A percentile compares a stretch with the other conserved stretches of the same genome.
phyloP scores from a whole-genome alignment of 768 basidiomycete species.

The Coprinopsis sp. region DNA sequence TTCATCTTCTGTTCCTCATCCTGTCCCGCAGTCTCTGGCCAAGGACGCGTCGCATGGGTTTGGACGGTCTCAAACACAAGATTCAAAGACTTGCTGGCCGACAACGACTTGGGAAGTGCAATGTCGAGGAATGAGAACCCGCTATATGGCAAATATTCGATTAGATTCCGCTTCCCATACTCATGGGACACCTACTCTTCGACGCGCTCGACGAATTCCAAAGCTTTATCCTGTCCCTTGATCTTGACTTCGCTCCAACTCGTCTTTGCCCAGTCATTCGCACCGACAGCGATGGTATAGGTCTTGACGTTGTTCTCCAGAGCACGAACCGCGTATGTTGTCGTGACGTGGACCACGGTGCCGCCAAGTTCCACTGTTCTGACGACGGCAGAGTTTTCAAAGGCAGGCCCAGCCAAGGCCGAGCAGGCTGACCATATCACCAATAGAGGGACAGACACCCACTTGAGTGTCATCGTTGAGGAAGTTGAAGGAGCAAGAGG shows the following conservation, averaged over 20 bases:
- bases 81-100: conserved; percentile 58
- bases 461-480: conserved; percentile 41
- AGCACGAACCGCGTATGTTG: conserved; percentile 80
- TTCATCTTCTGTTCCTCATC: conserved; percentile 74
- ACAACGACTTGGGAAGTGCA: conserved; percentile 55
- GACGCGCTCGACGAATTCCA: conserved; percentile 43
- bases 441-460: conserved; percentile 45
- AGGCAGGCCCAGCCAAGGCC: conserved; percentile 41
- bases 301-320: conserved; percentile 53
- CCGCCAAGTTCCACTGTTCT: conserved; percentile 89
- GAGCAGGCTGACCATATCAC: conserved; percentile 37
- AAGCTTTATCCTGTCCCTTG: conserved; percentile 61
- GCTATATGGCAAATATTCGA: conserved; percentile 18
- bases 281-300: conserved; percentile 66
- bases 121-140: conserved; percentile 56
- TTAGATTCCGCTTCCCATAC: background rate
- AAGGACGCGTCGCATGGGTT: conserved; percentile 72
- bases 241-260: conserved; percentile 78
- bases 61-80: conserved; percentile 76
- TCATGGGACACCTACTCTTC: conserved; percentile 1
- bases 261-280: conserved; percentile 58
- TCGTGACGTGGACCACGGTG: conserved; percentile 81
- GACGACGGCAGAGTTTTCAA: conserved; percentile 88
- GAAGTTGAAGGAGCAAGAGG: conserved; percentile 6
- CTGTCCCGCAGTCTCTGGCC: conserved; percentile 71